Evolutionary conservation across 2,329 filamentous ascomycete genomes (phyloP), one percentile per base, ranked within the genome.

Genomic region (Erysiphe pulchra): DNA sequence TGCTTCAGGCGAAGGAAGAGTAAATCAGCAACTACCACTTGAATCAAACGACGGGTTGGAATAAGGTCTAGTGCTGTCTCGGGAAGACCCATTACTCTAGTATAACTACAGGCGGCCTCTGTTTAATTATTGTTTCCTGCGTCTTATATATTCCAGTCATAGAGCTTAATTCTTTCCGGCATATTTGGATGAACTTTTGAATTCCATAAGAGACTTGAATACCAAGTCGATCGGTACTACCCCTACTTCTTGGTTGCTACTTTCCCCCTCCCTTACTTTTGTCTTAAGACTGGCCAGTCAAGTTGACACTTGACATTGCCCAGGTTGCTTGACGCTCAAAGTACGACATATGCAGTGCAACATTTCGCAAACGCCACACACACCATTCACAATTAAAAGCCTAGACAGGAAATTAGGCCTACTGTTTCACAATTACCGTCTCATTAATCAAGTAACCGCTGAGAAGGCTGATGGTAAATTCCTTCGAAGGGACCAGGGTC

Each of bases 341-440:
- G 30, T 28, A 42, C 41, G 17, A 42, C 41, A 42, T 28, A 42
- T 42, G 41, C 41, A 17, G 41, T 42, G 41, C 17, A 42, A 42
- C 41, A 17, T 16, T n/a, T 28, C 8, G 31, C 28, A 42, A 42
- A 42, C 41, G 41, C 41, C 41, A 42, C 17, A 24, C 20, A 24
- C 20, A 24, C 41, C 41, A 20, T 32, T 30, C 13, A 20, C 28
- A 42, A 17, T 17, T 28, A 30, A 13, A 42, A 31, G 30, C 24
- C 41, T 28, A n/a, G 31, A 20, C 30, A 32, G 20, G 18, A 30
- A 42, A n/a, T 16, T 42, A 31, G 17, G 24, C 28, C 24, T 16
- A n/a, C 18, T 14, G 10, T n/a, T 30, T 28, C 12, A 42, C 41
- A 17, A 17, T 40, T 40, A 17, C 17, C 24, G 24, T 11, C 17